Base-by-base conservation (phyloP, 2,329 filamentous ascomycete genomes). In the Neopestalotiopsis sp. region DNA sequence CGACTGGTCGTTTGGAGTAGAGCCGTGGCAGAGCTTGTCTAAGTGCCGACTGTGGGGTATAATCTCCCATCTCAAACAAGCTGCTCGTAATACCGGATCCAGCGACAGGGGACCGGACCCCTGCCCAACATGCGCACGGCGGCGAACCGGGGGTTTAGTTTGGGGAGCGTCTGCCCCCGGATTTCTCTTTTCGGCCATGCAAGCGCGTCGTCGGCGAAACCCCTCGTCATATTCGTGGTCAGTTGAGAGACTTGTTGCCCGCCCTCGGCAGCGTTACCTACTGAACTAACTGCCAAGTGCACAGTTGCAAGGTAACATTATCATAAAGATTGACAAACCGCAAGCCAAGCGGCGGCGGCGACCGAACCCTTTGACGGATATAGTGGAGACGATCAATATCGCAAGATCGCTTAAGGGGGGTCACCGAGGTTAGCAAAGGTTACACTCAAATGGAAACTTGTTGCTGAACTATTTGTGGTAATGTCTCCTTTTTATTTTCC, bases 1-100 rank as follows among this genome's bases (percentile, higher is more conserved):
- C 45, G 63, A 66, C 63, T 32, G 65, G 34, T 14, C 65, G 65
- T 67, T 67, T 67, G 65, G 65, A 60, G 65, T 67, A 59, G 40
- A 66, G 65, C 58, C 32, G 52, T 52, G 24, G 14, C 24, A 28
- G 34, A 28, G 57, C 45, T 59, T 30, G 57, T 59, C 24, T 42
- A 24, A 59, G 56, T 59, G 65, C 56, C 65, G 52, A 17, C 14
- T 67, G 65, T 67, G 65, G 65, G 65, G 65, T 20, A 67, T 28
- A 59, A 67, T 59, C 58, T 67, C 56, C 65, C 52, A 32, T 42
- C 52, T 58, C 64, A 66, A 32, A 57, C 45, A 38, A n/a, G 30
- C 28, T 62, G 30, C 34, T 38, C 64, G 30, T 65, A 65, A 65
- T n/a, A 24, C 32, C 20, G 38, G 40, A 49, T 40, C 62, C 62